phyloP scores from a whole-genome alignment of 768 basidiomycete species.

The Pulveroboletus sp. region DNA sequence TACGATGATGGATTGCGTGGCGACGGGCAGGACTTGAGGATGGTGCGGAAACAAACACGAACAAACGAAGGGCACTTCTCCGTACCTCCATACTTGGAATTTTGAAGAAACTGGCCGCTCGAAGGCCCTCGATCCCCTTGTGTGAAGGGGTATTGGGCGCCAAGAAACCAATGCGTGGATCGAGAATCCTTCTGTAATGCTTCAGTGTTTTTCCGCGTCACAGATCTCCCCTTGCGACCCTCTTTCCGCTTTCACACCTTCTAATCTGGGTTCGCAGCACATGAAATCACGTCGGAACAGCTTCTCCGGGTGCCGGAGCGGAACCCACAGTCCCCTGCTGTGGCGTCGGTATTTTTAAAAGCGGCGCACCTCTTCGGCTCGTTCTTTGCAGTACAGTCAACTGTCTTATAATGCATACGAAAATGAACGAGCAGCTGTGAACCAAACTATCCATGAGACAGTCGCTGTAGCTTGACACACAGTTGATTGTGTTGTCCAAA shows the following conservation, averaged over 20 bases:
- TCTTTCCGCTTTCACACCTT: conserved; percentile 1
- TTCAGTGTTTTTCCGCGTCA: neutral
- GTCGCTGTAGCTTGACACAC: conserved; percentile 8
- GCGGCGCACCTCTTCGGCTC: conserved; percentile 10
- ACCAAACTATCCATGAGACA: too few relatives aligned
- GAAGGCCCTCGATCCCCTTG: neutral
- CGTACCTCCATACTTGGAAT: conserved; percentile 7
- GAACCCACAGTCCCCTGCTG: conserved; percentile 2
- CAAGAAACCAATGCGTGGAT: conserved; percentile 1
- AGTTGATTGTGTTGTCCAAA: neutral
- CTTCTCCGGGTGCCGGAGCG: conserved; percentile 6
- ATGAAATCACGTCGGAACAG: conserved; percentile 3
- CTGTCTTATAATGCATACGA: too few relatives aligned
- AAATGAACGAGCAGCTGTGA: too few relatives aligned
- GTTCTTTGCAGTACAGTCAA: conserved; percentile 10
- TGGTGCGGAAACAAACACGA: conserved; percentile 15
- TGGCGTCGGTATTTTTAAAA: conserved; percentile 3
- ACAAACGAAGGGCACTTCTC: conserved; percentile 19
- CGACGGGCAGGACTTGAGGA: neutral
- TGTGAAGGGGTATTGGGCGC: conserved; percentile 19
- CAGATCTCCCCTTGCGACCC: conserved; percentile 10
- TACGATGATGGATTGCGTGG: conserved; percentile 7
- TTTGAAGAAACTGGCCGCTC: neutral
- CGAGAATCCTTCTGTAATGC: conserved; percentile 3
- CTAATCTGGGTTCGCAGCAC: conserved; percentile 6